These are phyloP conservation scores for Aspergillus sp. DNA, from an alignment of 2,329 filamentous ascomycete species.

Conservation along the genomic window DNA sequence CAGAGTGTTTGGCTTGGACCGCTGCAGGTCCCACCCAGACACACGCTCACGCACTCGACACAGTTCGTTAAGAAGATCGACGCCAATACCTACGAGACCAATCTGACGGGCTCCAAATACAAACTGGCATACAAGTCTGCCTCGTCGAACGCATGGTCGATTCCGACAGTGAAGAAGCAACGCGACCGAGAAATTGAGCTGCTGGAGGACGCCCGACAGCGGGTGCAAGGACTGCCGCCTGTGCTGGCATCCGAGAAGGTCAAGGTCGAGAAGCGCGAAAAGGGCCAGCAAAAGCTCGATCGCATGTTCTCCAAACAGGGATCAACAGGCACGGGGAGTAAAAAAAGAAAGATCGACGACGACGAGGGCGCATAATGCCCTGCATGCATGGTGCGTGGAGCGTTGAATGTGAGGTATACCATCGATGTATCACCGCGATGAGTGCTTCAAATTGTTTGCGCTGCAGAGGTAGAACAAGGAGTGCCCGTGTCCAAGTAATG, in stretches of 20 bases:
- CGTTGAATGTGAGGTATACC: neutral
- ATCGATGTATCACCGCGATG: neutral
- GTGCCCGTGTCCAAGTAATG: neutral
- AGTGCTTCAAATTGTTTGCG: neutral
- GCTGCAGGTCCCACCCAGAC: neutral
- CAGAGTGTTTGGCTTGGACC: too few species aligned
- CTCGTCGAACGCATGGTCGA: constrained; percentile 30
- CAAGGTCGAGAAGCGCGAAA: constrained; percentile 29
- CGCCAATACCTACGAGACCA: constrained; percentile 36
- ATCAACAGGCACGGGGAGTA: constrained; percentile 14
- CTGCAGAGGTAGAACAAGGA: neutral
- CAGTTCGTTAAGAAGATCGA: constrained; percentile 35
- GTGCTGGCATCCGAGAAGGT: constrained; percentile 32
- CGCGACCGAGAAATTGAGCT: constrained; percentile 32
- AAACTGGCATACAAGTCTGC: constrained; percentile 34
- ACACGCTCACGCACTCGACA: neutral
- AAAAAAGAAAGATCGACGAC: constrained; percentile 20
- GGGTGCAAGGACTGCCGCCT: constrained; percentile 31
- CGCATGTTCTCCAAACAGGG: constrained; percentile 22
- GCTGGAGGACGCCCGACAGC: constrained; percentile 31
- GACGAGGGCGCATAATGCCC: neutral
- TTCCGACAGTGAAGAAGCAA: constrained; percentile 33
- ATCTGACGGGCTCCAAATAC: constrained; percentile 33
- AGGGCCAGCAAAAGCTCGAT: constrained; percentile 32
- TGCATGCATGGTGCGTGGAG: neutral